Evolutionary conservation across 768 basidiomycete genomes (phyloP).

Genomic region (Astraeus odoratus): DNA sequence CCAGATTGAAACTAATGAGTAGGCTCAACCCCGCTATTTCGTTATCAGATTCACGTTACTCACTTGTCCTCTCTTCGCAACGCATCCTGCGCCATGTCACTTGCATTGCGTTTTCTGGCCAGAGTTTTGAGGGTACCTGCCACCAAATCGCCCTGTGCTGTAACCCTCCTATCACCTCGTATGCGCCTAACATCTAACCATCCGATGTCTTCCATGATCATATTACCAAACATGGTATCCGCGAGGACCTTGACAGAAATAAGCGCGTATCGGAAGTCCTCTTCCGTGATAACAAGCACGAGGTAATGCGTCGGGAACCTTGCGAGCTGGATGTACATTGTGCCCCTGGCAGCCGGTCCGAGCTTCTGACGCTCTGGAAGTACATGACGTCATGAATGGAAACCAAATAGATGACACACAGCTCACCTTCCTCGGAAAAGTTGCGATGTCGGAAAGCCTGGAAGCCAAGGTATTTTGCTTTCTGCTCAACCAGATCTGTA

Average conservation of each 20-base stretch:
- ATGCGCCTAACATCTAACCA: conserved; percentile 74
- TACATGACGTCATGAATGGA: not conserved
- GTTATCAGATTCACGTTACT: conserved; percentile 7
- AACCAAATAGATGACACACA: not conserved
- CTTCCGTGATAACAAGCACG: conserved; percentile 73
- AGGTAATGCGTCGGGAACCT: conserved; percentile 80
- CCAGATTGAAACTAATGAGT: conserved; percentile 49
- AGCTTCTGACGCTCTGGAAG: conserved; percentile 61
- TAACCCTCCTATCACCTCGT: conserved; percentile 35
- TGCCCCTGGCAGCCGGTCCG: conserved; percentile 54
- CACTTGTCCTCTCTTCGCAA: conserved; percentile 24
- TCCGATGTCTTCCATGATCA: conserved; percentile 72
- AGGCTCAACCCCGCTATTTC: not conserved
- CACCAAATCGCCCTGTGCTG: conserved; percentile 6
- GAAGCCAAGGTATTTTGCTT: conserved; percentile 80
- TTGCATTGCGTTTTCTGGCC: conserved; percentile 24
- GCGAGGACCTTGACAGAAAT: conserved; percentile 55
- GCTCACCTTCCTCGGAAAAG: conserved; percentile 55
- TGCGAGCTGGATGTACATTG: conserved; percentile 68
- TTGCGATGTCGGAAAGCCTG: conserved; percentile 65
- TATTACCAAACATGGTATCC: conserved; percentile 48
- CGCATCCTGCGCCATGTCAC: conserved; percentile 1
- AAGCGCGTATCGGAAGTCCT: conserved; percentile 75
- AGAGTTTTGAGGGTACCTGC: conserved; percentile 16
- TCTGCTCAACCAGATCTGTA: conserved; percentile 74